Percentiles rank a stretch among this genome's conserved stretches.
Conservation (phyloP, 2,329 filamentous ascomycete species). For the Elsinoe australis region DNA sequence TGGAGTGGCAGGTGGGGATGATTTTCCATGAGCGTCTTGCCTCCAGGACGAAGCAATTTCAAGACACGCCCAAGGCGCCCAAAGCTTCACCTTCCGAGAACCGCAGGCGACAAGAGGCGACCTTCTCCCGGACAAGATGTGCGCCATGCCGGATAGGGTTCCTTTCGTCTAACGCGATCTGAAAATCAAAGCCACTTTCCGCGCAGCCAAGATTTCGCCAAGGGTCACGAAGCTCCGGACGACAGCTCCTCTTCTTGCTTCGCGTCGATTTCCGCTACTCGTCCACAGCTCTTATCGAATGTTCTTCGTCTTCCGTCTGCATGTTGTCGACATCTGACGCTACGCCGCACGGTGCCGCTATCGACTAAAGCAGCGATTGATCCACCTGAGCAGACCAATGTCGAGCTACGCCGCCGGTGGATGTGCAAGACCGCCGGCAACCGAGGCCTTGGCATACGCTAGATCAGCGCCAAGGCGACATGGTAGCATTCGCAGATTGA, state of each 20-base stretch:
- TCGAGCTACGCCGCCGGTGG: conserved; percentile 3
- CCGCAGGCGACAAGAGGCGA: conserved; percentile 8
- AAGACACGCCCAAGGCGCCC: conserved; percentile 12
- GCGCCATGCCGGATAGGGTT: conserved; percentile 14
- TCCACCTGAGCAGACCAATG: not conserved
- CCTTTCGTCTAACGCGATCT: not conserved
- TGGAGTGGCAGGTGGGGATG: conserved; percentile 3
- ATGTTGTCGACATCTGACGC: not conserved
- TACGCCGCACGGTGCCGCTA: not conserved
- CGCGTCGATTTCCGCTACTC: not conserved
- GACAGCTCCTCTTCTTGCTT: not conserved
- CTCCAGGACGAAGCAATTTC: conserved; percentile 8
- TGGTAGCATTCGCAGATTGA: conserved; percentile 14
- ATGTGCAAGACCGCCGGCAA: conserved; percentile 6
- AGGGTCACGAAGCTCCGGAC: not conserved
- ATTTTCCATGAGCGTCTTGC: conserved; percentile 2
- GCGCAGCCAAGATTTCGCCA: conserved; percentile 8
- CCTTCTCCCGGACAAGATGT: not conserved
- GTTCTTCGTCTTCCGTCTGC: not conserved
- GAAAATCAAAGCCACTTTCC: not conserved
- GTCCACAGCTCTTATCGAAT: not conserved
- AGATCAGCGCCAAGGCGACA: conserved; percentile 12
- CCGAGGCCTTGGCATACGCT: conserved; percentile 12
- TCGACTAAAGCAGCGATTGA: not conserved
- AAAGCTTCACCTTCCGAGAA: conserved; percentile 11